These are phyloP conservation scores for Emergomyces orientalis DNA, from an alignment of 2,329 filamentous ascomycete genomes.

Conservation along the genomic window DNA sequence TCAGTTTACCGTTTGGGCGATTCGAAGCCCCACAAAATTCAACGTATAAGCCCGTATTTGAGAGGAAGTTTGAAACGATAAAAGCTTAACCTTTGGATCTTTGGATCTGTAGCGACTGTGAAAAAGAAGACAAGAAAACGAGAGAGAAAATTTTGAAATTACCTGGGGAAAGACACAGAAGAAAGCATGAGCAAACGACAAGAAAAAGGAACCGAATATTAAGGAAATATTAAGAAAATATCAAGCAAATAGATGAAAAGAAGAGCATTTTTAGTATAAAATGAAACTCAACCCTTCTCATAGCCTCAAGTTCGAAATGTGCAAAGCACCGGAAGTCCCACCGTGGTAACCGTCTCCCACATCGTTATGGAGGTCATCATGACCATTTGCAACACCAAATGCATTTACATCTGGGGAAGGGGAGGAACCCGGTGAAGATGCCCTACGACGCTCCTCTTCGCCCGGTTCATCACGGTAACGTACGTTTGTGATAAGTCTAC, in stretches of 20 bases:
- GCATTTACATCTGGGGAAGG: not conserved
- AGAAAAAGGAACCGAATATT: not conserved
- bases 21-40: no score
- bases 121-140: not conserved
- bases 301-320: conserved; percentile 2
- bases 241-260: no score
- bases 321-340: not conserved
- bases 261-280: not conserved
- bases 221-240: no score
- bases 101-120: no score
- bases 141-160: not conserved
- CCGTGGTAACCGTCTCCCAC: not conserved
- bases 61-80: no score
- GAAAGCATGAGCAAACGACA: not conserved
- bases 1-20: not conserved
- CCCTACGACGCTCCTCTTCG: not conserved
- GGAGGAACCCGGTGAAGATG: not conserved
- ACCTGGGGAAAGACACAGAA: not conserved
- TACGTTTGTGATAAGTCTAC: not conserved
- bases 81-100: no score
- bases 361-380: not conserved
- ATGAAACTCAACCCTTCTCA: not conserved
- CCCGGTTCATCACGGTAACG: not conserved
- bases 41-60: no score
- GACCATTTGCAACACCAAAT: not conserved